Conservation (phyloP, 1,284 basidiomycete genomes). For the Earliella scabrosa region DNA sequence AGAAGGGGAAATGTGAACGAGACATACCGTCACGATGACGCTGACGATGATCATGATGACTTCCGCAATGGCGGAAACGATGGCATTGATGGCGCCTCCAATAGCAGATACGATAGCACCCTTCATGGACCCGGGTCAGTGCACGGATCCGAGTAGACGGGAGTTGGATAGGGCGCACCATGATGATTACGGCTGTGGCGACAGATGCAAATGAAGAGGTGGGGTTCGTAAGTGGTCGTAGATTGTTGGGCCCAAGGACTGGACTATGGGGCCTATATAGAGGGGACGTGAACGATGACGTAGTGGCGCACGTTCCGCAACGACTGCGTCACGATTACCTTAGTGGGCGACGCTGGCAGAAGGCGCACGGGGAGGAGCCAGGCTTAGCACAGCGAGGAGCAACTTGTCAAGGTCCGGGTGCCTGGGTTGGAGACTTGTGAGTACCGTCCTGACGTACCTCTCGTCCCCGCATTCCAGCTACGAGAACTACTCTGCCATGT, state of each 20-base stretch:
- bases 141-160: neutral
- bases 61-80: slow-evolving; percentile 60
- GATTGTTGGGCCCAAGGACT: neutral
- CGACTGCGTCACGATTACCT: neutral
- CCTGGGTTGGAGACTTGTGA: neutral
- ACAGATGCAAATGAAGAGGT: neutral
- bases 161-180: slow-evolving; percentile 6
- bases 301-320: neutral
- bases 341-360: neutral
- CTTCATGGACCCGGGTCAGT: slow-evolving; percentile 42
- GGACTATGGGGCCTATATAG: slow-evolving; percentile 12
- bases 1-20: no score
- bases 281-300: slow-evolving; percentile 13
- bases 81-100: slow-evolving; percentile 55
- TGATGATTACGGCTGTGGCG: slow-evolving; percentile 8
- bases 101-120: slow-evolving; percentile 68
- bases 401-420: neutral
- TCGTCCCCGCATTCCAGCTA: no score
- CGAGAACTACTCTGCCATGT: no score
- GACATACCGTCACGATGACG: slow-evolving; percentile 57
- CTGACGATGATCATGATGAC: slow-evolving; percentile 62
- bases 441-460: slow-evolving; percentile 1
- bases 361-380: neutral
- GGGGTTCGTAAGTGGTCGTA: slow-evolving; percentile 12
- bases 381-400: no score